Evolutionary conservation across 345 rosid species (phyloP).

Genomic region (Arabis alpina): DNA sequence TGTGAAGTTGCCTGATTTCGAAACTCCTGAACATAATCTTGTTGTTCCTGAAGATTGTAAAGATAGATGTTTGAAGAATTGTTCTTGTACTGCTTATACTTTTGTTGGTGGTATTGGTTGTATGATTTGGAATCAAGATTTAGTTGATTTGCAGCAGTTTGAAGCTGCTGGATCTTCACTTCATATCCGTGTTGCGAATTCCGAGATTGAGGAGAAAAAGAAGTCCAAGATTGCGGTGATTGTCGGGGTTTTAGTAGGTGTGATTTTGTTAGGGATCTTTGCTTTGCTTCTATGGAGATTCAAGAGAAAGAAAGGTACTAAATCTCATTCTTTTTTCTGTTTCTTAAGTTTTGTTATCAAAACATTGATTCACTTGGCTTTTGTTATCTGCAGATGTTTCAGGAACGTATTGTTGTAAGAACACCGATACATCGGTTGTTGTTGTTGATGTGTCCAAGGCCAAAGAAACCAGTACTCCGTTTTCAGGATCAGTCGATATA

Average conservation of each 20-base stretch:
- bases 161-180: conserved; percentile 43
- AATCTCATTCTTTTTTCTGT: not conserved
- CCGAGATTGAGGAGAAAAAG: conserved; percentile 44
- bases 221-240: conserved; percentile 50
- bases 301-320: conserved; percentile 45
- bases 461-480: conserved; percentile 34
- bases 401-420: conserved; percentile 43
- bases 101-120: conserved; percentile 51
- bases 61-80: conserved; percentile 47
- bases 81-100: conserved; percentile 60
- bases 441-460: conserved; percentile 31
- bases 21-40: conserved; percentile 32
- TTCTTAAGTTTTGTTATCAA: not conserved
- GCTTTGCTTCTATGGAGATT: conserved; percentile 41
- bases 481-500: conserved; percentile 45
- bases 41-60: conserved; percentile 45
- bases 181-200: conserved; percentile 47
- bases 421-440: conserved; percentile 32
- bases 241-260: conserved; percentile 48
- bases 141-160: conserved; percentile 49
- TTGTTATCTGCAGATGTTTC: conserved; percentile 52
- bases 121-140: conserved; percentile 51
- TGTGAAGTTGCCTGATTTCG: conserved; percentile 58
- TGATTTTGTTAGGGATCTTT: conserved; percentile 41
- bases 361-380: conserved; percentile 12